Evolutionary conservation across 208 protist species (phyloP).

Genomic region (Leptomonas pyrrhocoris): DNA sequence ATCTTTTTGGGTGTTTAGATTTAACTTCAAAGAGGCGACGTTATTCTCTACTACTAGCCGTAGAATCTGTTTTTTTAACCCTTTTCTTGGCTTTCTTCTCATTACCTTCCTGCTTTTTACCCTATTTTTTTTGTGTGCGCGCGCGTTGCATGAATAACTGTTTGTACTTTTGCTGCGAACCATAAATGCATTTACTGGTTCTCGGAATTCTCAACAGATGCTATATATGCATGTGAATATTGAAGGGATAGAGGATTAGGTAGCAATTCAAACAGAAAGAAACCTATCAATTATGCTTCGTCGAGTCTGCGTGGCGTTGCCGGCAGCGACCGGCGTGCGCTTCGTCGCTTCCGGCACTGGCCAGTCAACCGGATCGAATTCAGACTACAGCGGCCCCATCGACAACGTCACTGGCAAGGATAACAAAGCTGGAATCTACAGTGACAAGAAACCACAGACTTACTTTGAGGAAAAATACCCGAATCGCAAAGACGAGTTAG

Average conservation of each 20-base stretch:
- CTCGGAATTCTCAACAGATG: no score
- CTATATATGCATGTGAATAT: not conserved
- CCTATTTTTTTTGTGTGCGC: no score
- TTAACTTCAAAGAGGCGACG: no score
- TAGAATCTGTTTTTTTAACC: no score
- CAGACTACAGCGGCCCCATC: constrained; percentile 30
- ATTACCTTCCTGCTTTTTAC: no score
- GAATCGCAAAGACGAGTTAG: constrained; percentile 44
- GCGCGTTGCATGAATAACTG: no score
- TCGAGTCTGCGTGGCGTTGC: constrained; percentile 12
- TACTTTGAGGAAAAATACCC: constrained; percentile 80
- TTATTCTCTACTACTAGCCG: no score
- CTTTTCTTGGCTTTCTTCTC: no score
- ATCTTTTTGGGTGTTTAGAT: no score
- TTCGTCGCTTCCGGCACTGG: constrained; percentile 8
- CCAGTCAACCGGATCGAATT: constrained; percentile 4
- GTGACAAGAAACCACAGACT: constrained; percentile 35
- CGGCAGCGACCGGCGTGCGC: constrained; percentile 12
- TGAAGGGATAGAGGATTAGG: not conserved
- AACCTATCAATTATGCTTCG: constrained; percentile 18
- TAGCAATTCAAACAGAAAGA: not conserved
- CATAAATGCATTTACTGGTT: no score
- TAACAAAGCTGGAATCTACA: constrained; percentile 67
- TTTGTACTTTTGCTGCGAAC: no score
- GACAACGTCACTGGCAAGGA: constrained; percentile 54